Evolutionary conservation across 495 filamentous ascomycete species (phyloP), one percentile per base, ranked within the genome.

Genomic region (Penicillium ucsense): DNA sequence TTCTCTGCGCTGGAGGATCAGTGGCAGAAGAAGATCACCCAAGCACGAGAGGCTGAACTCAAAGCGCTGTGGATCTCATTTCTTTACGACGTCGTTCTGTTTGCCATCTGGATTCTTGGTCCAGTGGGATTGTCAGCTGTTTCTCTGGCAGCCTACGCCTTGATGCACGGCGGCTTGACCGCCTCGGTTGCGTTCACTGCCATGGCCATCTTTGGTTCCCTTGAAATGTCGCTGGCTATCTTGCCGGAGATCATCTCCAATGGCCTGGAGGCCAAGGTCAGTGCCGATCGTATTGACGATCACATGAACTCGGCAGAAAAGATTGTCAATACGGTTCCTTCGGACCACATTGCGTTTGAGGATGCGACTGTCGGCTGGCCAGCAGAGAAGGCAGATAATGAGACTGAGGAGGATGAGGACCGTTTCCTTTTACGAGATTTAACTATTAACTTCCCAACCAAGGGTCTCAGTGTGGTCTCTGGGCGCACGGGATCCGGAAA

Each of bases 111-210:
- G 88, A 79, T 91, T 46, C 72, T 82, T 31, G 74, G 83, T 31
- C 88, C 88, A 1, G 72, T 92, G 31, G 61, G 88, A 45, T 74
- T 94, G 8, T 81, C 87, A 3, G 85, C 83, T 4, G 74, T 81
- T 9, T 80, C 86, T 0, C 63, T 94, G 8, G 76, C 81, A 0
- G 74, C 81, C 4, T 90, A 91, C 56, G 80, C 85, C 3, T 38
- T 75, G 6, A 54, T 84, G 0, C 56, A 85, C 45, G 80, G 82
- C 2, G 64, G 70, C 0, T 68, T 94, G 4, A 71, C 79, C 1
- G 79, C 88, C 3, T 87, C 86, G 0, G 78, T 89, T 10, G 88
- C 88, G 3, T 94, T 94, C 52, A 89, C 89, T 10, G 80, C 85
- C 43, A 73, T 94, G 38, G 76, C 82, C 3, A 69, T 94, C 32